Base-by-base conservation (phyloP, 2,329 filamentous ascomycete genomes). In the Graphilbum ipis-grandicollis region DNA sequence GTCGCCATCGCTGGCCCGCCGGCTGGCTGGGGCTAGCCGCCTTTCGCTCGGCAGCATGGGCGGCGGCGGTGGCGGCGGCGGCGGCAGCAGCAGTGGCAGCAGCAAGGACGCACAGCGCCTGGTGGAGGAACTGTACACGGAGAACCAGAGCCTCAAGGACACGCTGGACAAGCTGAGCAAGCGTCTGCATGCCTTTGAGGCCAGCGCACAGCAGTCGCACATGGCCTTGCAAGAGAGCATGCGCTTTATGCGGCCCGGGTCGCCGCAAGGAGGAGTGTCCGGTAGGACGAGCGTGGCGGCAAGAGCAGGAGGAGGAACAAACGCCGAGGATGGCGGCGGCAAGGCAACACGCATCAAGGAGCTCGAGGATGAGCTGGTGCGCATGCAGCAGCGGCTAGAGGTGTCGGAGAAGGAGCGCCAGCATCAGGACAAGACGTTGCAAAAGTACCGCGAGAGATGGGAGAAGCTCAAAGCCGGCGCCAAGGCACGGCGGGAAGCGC, bases 161-260 rank as follows among this genome's bases (percentile, higher is more conserved):
- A 75, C 85, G 47, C 72, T 93, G 9, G 86, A 96, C 55, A 84
- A 83, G 35, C 69, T 94, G 26, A 82, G 80, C 43, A 82, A 79
- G 47, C 74, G 88, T 1, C 68, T 98, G n/a, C 81, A 90, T 48
- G 79, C 85, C 43, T 98, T 93, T 59, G 88, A 98, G 56, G 77
- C 84, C 29, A 86, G 83, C 48, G 84, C 85, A 0, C 90, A 96
- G 56, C 84, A 78, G 44, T 86, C 80, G 28, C 82, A 79, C 37
- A 71, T 86, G 57, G 83, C 84, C 3, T 68, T 96, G 25, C 82
- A 86, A 13, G 84, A 94, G 53, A 93, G 83, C 46, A 75, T 75
- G 52, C 63, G 72, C n/a, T 54, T 77, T 6, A 68, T 72, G 56
- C 60, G 66, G 13, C 68, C 71, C 2, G 61, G 62, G 5, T 75